Percentiles rank a stretch among this genome's conserved stretches.
Evolutionary conservation across 352 stramenopile species (phyloP).

Genomic region (Thalassiosira hispida): DNA sequence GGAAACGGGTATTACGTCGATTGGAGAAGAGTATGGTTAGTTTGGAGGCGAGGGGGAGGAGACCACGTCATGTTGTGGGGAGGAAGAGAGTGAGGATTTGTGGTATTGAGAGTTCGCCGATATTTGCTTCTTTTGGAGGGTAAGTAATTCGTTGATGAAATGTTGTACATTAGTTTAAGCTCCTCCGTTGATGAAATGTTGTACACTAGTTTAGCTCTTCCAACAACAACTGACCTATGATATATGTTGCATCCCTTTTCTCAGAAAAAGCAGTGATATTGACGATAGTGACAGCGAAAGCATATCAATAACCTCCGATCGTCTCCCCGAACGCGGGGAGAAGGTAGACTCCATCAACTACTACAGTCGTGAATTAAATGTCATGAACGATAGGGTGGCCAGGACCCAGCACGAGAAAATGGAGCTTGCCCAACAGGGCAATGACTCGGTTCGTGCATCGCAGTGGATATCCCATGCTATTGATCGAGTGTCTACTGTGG

Average conservation of each 20-base stretch:
- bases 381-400: constrained; percentile 59
- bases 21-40: constrained; percentile 83
- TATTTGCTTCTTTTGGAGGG: constrained; percentile 41
- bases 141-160: background rate
- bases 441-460: constrained; percentile 50
- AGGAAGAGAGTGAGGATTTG: constrained; percentile 65
- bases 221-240: background rate
- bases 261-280: background rate
- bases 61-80: constrained; percentile 74
- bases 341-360: constrained; percentile 63
- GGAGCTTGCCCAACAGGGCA: constrained; percentile 48
- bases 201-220: background rate
- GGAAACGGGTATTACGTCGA: constrained; percentile 62
- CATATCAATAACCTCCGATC: constrained; percentile 1
- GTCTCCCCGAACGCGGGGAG: constrained; percentile 36
- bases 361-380: constrained; percentile 47
- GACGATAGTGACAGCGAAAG: constrained; percentile 14
- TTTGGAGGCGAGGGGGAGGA: constrained; percentile 63
- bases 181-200: background rate
- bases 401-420: constrained; percentile 62
- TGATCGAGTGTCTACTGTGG: constrained; percentile 39
- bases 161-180: background rate
- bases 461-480: constrained; percentile 60
- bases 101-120: constrained; percentile 69
- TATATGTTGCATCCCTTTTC: constrained; percentile 3